Conservation (phyloP, 306 rosid species). For the Morella rubra region DNA sequence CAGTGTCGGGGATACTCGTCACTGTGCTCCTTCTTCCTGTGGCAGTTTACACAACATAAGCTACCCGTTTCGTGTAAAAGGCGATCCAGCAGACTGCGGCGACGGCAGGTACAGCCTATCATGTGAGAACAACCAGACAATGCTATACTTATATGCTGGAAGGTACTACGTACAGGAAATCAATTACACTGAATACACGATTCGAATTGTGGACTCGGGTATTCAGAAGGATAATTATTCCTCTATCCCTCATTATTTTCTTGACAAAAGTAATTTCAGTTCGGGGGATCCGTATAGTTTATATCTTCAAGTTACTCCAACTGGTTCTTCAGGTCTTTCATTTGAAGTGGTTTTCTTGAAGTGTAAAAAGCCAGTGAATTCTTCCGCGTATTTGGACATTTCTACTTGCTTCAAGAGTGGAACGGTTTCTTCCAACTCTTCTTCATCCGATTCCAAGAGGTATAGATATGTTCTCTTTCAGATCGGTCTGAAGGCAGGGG, state of each 20-base stretch:
- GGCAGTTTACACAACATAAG: slow-evolving; percentile 26
- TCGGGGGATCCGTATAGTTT: neutral
- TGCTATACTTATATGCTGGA: neutral
- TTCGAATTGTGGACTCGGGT: slow-evolving; percentile 30
- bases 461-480: no score
- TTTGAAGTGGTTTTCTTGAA: no score
- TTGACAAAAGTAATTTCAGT: slow-evolving; percentile 13
- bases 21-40: slow-evolving; percentile 5
- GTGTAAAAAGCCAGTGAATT: no score
- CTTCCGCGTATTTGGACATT: no score
- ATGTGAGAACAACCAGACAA: slow-evolving; percentile 11
- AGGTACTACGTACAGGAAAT: slow-evolving; percentile 27
- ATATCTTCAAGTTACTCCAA: neutral
- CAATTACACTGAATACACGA: slow-evolving; percentile 31
- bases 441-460: no score
- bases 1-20: neutral
- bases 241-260: slow-evolving; percentile 17
- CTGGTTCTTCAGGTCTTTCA: no score
- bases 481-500: neutral
- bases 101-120: neutral
- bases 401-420: no score
- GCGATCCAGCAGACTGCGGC: slow-evolving; percentile 9
- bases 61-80: slow-evolving; percentile 24
- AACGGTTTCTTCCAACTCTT: no score
- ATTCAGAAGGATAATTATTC: neutral